Evolutionary conservation across 192 early-diverging fungal species (phyloP), one percentile per base, ranked within the genome.

Genomic region (Mortierella alpina): DNA sequence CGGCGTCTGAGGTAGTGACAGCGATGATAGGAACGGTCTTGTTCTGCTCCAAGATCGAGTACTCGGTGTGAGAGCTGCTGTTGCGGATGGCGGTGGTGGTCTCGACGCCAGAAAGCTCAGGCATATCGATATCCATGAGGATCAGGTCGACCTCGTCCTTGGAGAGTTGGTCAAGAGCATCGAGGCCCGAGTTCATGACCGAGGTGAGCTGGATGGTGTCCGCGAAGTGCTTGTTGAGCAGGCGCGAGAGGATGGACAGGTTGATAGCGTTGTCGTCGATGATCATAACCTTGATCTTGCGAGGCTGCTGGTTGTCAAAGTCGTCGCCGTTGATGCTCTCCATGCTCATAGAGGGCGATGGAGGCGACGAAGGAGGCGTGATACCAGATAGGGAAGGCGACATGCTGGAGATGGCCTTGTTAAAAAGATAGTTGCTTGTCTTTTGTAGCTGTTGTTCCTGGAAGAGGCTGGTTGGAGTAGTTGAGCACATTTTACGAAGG

Each of bases 41-140:
- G 82, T 92, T 92, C 60, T 68, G 69, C 13, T 75, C 71, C 23
- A 91, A 71, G 39, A 90, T 76, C 6, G 72, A 60, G 62, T 73
- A 50, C 50, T 71, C 52, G 23, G 75, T 62, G 47, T 67, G 72
- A 7, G 55, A 69, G 60, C 66, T 59, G 68, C 50, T 66, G 54
- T 67, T 77, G 49, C 89, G 90, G 49, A 92, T 90, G 18, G 73
- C 79, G 22, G 75, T 66, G 10, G 90, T 86, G 18, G 91, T 91
- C 70, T 90, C 86, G 40, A 90, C 83, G 54, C 91, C 91, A 39
- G 84, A 87, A 41, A 92, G 66, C 18, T 79, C 84, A 10, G 91
- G 90, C 91, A 91, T 91, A 67, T 92, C 91, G 75, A 92, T 92
- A 63, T 92, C 91, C 76, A 92, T 87, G 18, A 92, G 80, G 44